Evolutionary conservation across 495 filamentous ascomycete species (phyloP), one percentile per base, ranked within the genome.

Genomic region (Amphirosellinia nigrospora): DNA sequence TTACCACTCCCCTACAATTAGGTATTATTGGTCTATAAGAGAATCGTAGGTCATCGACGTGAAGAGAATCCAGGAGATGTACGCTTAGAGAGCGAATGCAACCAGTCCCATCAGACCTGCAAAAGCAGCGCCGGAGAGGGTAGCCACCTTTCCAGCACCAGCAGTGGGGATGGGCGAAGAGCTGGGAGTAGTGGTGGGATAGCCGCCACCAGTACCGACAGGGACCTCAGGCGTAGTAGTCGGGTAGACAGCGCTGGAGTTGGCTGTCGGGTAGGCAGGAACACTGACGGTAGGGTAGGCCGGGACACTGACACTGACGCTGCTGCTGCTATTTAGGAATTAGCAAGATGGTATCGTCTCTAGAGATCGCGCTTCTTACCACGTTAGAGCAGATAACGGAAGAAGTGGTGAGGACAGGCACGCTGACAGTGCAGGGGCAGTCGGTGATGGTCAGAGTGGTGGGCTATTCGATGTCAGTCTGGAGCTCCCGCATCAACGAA

Each of bases 401-500:
- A 77, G 86, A 86, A 75, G 87, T 84, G 80, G 84, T 87, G 79
- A 83, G 81, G 71, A 92, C 82, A 73, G 91, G 90, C 79, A 89
- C 87, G 82, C 88, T 89, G 84, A 93, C 82, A 79, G 91, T 96
- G 88, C 89, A 92, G 61, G 90, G 88, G 88, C 89, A 91, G 86
- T 90, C 82, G 79, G 88, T 88, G 86, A 94, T 88, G 83, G 93
- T 94, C 82, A 94, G 82, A 80, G 89, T 92, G 78, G 91, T 92
- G 79, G 92, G 81, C 87, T 89, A 66, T 70, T 15, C 53, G 19
- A 34, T 45, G 77, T 74, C 70, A 68, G 74, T 72, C 52, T 46
- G 55, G 64, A 63, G 16, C 64, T 53, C 26, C 13, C 13, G 7
- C 3, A 26, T 13, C 8, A 58, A 19, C 10, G 4, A 6, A 19